These are phyloP conservation scores for Pinus tabuliformis DNA, from an alignment of 75 land plant species.

Conservation along the genomic window DNA sequence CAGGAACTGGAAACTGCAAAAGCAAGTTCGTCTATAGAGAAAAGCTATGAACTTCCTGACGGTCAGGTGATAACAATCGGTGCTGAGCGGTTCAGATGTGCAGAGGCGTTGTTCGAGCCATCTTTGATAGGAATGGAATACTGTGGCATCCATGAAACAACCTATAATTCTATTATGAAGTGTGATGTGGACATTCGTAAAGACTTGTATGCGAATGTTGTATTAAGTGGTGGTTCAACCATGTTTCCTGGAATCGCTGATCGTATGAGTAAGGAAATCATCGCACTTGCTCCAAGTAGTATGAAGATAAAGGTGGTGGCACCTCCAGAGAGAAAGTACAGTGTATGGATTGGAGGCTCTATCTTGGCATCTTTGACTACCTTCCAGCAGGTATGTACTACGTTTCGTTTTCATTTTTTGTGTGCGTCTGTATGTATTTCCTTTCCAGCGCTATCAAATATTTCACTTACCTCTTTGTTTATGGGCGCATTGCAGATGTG, in stretches of 20 bases:
- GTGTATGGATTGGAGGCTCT: conserved; percentile 73
- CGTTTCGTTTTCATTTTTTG: no score
- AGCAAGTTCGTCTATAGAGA: conserved; percentile 37
- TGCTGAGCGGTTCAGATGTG: conserved; percentile 55
- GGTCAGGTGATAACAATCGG: conserved; percentile 52
- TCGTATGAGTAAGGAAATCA: conserved; percentile 54
- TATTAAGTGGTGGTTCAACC: conserved; percentile 56
- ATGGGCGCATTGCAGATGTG: conserved; percentile 21
- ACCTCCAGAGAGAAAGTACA: conserved; percentile 63
- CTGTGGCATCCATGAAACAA: conserved; percentile 41
- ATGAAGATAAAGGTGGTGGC: conserved; percentile 59
- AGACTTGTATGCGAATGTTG: conserved; percentile 50
- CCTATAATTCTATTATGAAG: conserved; percentile 63
- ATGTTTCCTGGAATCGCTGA: conserved; percentile 61
- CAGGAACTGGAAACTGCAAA: conserved; percentile 52
- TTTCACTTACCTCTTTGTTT: no score
- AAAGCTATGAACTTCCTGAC: conserved; percentile 52
- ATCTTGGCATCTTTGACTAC: conserved; percentile 62
- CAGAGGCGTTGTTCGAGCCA: conserved; percentile 59
- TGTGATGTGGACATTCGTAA: conserved; percentile 63
- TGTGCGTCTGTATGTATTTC: no score
- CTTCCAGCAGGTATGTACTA: conserved; percentile 51
- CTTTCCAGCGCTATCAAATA: no score
- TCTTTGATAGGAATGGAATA: conserved; percentile 56
- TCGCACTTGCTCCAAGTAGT: conserved; percentile 45